Conservation (phyloP, 2,329 filamentous ascomycete genomes). For the Acephala macrosclerotiorum region DNA sequence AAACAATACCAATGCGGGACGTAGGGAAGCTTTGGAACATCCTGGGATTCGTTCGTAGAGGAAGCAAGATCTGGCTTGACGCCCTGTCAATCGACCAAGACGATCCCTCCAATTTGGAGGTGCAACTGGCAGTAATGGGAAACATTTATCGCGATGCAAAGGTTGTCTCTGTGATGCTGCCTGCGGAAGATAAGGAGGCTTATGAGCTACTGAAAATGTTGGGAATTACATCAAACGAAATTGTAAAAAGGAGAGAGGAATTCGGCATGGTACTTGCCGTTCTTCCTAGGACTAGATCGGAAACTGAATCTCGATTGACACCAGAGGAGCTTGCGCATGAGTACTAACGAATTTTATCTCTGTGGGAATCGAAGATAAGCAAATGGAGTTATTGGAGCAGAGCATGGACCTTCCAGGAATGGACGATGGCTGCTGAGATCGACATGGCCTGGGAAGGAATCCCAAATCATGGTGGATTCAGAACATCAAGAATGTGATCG, state of each 20-base stretch:
- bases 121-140: conserved; percentile 9
- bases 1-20: background rate
- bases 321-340: background rate
- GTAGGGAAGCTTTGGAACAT: conserved; percentile 9
- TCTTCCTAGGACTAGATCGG: background rate
- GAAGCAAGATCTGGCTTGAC: conserved; percentile 11
- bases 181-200: conserved; percentile 6
- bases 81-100: conserved; percentile 10
- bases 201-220: background rate
- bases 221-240: background rate
- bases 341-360: background rate
- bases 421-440: conserved; percentile 10
- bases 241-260: background rate
- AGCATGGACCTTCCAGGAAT: conserved; percentile 15
- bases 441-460: background rate
- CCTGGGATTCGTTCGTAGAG: conserved; percentile 11
- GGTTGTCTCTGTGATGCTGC: background rate
- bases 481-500: conserved; percentile 5
- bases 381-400: conserved; percentile 9
- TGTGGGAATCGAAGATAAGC: background rate
- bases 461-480: background rate
- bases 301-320: background rate
- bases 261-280: background rate
- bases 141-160: conserved; percentile 2
- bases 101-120: background rate